A percentile compares a stretch with the other conserved stretches of the same genome.
These are phyloP conservation scores for Candida boleticola DNA, from an alignment of 805 yeast genomes.

Conservation along the genomic window DNA sequence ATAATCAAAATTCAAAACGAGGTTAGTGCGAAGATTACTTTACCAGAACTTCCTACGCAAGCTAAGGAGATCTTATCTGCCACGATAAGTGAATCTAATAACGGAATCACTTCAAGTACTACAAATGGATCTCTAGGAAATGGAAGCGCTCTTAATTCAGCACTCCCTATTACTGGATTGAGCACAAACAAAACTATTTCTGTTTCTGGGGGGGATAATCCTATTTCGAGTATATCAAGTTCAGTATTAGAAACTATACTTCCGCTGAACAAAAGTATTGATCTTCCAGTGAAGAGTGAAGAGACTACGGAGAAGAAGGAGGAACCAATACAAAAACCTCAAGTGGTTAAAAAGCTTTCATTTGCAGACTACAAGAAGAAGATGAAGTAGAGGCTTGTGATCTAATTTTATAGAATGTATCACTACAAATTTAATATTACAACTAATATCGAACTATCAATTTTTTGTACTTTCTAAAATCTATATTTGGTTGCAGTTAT, in stretches of 20 bases:
- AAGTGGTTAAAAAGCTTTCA: constrained; percentile 54
- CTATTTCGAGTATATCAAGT: not conserved
- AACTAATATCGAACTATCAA: too few relatives aligned
- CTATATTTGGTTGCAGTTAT: too few relatives aligned
- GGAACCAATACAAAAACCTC: constrained; percentile 21
- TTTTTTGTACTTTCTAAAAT: too few relatives aligned
- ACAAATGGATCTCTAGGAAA: not conserved
- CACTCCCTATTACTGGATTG: not conserved
- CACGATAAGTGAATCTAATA: not conserved
- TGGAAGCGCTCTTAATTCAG: not conserved
- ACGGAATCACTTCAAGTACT: not conserved
- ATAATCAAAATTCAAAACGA: constrained; percentile 19
- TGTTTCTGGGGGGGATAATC: not conserved
- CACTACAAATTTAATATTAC: too few relatives aligned
- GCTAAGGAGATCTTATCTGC: not conserved
- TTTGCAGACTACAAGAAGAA: constrained; percentile 75
- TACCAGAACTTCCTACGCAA: constrained; percentile 13
- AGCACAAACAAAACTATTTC: not conserved
- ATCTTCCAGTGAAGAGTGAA: not conserved
- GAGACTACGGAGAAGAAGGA: constrained; percentile 1
- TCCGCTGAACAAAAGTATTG: not conserved
- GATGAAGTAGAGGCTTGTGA: constrained; percentile 25
- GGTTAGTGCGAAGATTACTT: constrained; percentile 20
- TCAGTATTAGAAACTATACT: not conserved
- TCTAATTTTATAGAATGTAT: not conserved